Conservation (phyloP, 805 yeast genomes). For the Suhomyces canberraensis region DNA sequence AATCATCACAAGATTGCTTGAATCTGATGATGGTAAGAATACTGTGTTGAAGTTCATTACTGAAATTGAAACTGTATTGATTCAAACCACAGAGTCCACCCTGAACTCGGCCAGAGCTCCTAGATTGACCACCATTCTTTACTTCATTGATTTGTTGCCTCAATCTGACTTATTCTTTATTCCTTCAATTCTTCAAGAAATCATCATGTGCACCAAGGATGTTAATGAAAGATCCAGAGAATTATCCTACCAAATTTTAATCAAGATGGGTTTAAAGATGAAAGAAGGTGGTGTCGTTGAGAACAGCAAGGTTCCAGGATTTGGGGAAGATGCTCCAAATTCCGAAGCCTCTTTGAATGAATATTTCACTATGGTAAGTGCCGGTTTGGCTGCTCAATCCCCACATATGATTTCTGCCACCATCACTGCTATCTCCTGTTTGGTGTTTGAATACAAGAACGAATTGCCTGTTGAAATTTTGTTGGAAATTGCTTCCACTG, state of each 20-base stretch:
- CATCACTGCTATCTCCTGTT: slow-evolving; percentile 82
- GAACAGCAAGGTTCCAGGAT: slow-evolving; percentile 63
- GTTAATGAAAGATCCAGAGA: slow-evolving; percentile 89
- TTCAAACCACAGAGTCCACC: slow-evolving; percentile 55
- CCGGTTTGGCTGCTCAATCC: slow-evolving; percentile 91
- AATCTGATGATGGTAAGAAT: slow-evolving; percentile 58
- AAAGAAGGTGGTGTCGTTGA: slow-evolving; percentile 61
- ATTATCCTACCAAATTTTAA: slow-evolving; percentile 68
- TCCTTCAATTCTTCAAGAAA: slow-evolving; percentile 80
- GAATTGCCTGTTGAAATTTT: slow-evolving; percentile 57
- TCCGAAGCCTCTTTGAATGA: slow-evolving; percentile 70
- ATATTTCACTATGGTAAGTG: slow-evolving; percentile 88
- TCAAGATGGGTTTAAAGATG: slow-evolving; percentile 81
- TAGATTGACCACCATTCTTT: slow-evolving; percentile 65
- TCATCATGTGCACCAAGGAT: slow-evolving; percentile 87
- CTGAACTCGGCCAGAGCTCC: slow-evolving; percentile 77
- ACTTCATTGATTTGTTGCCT: slow-evolving; percentile 63
- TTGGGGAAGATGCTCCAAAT: slow-evolving; percentile 60
- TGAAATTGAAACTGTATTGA: slow-evolving; percentile 58
- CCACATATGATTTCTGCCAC: slow-evolving; percentile 96
- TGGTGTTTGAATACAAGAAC: slow-evolving; percentile 80
- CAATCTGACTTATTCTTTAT: slow-evolving; percentile 65
- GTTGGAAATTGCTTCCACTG: slow-evolving; percentile 76
- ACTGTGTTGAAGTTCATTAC: slow-evolving; percentile 51
- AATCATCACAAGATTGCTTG: slow-evolving; percentile 66